phyloP scores from a whole-genome alignment of 176 grass and related monocot species.

The Triticum timopheevii region DNA sequence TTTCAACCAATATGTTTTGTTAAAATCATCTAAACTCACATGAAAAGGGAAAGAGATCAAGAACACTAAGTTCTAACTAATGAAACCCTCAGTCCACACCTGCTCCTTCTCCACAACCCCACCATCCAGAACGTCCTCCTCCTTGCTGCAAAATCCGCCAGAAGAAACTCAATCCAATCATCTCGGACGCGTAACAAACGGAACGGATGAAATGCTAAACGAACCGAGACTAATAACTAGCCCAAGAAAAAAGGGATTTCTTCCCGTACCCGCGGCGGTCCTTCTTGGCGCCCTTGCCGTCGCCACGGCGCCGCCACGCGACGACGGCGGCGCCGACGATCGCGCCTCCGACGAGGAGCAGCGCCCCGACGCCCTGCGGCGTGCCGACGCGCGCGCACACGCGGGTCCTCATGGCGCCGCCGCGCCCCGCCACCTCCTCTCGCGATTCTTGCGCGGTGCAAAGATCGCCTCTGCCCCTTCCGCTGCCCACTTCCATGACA shows the following conservation, averaged over 20 bases:
- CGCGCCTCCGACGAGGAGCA: constrained; percentile 43
- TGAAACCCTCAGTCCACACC: constrained; percentile 17
- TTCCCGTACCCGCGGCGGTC: neutral
- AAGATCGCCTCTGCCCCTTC: neutral
- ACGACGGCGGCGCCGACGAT: constrained; percentile 40
- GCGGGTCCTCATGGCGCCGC: constrained; percentile 32
- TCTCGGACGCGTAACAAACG: neutral
- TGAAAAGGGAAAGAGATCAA: neutral
- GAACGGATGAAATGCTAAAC: neutral
- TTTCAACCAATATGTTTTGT: neutral
- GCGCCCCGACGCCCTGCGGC: constrained; percentile 39
- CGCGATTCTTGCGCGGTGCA: neutral
- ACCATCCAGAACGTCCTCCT: neutral
- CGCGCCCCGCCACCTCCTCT: neutral
- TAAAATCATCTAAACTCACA: neutral
- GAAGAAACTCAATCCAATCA: constrained; percentile 8
- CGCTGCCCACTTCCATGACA: constrained; percentile 19
- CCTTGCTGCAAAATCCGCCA: constrained; percentile 22
- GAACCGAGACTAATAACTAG: neutral
- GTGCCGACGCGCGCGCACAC: constrained; percentile 24
- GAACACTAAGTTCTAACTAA: neutral
- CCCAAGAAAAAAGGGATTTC: neutral
- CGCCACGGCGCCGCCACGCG: constrained; percentile 22
- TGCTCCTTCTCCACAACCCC: constrained; percentile 27
- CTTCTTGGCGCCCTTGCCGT: neutral